Evolutionary conservation across 371 early-diverging fungal species (phyloP), one percentile per base, ranked within the genome.

Genomic region (Sporodiniella umbellata): DNA sequence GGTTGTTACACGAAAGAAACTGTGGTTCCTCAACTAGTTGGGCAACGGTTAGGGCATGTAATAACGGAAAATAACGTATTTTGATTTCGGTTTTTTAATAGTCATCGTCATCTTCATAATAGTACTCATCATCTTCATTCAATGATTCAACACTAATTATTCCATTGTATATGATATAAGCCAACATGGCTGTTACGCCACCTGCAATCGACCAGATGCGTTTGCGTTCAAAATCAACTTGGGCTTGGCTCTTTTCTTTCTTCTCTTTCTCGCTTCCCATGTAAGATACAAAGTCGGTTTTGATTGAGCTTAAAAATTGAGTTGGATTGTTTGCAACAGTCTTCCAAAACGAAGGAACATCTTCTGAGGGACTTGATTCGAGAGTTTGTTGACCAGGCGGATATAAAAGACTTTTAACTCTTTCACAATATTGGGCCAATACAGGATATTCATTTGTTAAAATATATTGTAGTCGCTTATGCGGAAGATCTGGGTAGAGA

Each of bases 401-500:
- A 25, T 53, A 52, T 19, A 66, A 56, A 24, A 54, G 40, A 0
- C 37, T 24, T 18, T 66, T 67, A 47, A 75, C 48, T n/a, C 88
- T 75, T 19, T 87, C 69, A 56, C 85, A 84, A 45, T 75, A 85
- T 2, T 57, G 60, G 2, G 73, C 72, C 23, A 89, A 67, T 21
- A 68, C 63, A 5, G 86, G 85, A 54, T 78, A 89, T 53, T 84
- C 79, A 23, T 55, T 58, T 2, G 21, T 64, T 7, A 89, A 56
- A 23, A 85, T 81, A 43, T 68, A 69, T 30, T 75, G 80, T 45
- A 89, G 70, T 8, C 81, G 76, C 45, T 75, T 69, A 45, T 86
- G 81, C 2, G 87, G 77, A 31, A 89, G 63, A 14, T 83, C 72
- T 8, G 87, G 79, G 46, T 81, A 85, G 26, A 82, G 51, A 30